Base-by-base conservation (phyloP, 1,139 yeast genomes). In the Taiozyma sp. region DNA sequence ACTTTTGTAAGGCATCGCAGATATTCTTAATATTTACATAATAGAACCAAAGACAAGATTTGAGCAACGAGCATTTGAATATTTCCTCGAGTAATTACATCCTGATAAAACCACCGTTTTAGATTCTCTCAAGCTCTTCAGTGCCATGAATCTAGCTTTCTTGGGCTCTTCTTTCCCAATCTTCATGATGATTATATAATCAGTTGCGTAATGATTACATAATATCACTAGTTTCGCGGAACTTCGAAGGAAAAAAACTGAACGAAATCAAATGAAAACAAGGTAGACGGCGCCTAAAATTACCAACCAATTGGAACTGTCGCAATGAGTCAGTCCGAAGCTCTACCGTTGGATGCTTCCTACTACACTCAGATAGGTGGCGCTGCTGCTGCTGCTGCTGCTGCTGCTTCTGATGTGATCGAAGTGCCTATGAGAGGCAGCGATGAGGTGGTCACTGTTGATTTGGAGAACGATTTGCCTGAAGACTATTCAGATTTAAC, bases 401-500 rank as follows among this genome's bases (percentile, higher is more conserved):
- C 45, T 13, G 51, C 23, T 27, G 45, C 47, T 4, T 39, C 47
- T 8, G 43, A 40, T n/a, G 42, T 52, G 8, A 49, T 84, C 56
- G 91, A 84, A 66, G 83, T 87, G 59, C 92, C 91, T 16, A 71
- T 86, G 64, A 77, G 79, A 59, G 83, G 78, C 57, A 72, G 75
- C 34, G 88, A 85, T 49, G 90, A 86, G 67, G 81, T 86, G 57
- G 93, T 86, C 54, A 77, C 83, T 52, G 81, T 87, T 57, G 87
- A 81, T 68, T 77, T 76, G 53, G 72, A 74, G 44, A 80, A 80
- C 45, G 98, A 92, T 65, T 74, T 92, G 54, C 96, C 97, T 1
- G 96, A 88, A 24, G 96, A 91, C 65, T 87, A 96, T 7, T 78
- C 82, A 49, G 98, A 93, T 64, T 75, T 93, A 59, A 84, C 87